phyloP scores from a whole-genome alignment of 2,329 filamentous ascomycete genomes.

The Tolypocladium endophyticum region DNA sequence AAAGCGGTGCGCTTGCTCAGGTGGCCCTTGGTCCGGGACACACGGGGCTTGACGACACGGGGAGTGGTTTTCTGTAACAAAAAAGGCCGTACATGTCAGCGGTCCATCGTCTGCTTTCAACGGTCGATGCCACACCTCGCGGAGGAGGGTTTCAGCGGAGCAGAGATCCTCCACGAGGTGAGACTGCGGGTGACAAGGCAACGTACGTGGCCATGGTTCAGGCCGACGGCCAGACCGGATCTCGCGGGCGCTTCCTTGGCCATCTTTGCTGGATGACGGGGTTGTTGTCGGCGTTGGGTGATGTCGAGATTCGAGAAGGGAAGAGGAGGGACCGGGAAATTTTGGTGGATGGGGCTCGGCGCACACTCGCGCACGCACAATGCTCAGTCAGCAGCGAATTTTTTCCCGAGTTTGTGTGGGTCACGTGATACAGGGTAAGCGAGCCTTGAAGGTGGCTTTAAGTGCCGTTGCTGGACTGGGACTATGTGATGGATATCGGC shows the following conservation, averaged over 20 bases:
- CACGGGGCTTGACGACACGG: slow-evolving; percentile 66
- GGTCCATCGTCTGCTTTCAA: slow-evolving; percentile 48
- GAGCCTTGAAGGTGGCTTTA: background rate
- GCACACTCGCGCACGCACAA: background rate
- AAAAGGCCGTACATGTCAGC: slow-evolving; percentile 33
- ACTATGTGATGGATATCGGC: background rate
- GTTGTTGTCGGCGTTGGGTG: slow-evolving; percentile 18
- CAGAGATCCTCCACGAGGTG: slow-evolving; percentile 69
- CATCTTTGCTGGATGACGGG: slow-evolving; percentile 33
- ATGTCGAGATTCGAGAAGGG: slow-evolving; percentile 11
- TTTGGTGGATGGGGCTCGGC: slow-evolving; percentile 11
- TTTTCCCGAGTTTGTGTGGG: slow-evolving; percentile 8
- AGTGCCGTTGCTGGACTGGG: background rate
- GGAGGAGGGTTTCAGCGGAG: slow-evolving; percentile 17
- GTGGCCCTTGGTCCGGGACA: slow-evolving; percentile 86
- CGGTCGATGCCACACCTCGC: slow-evolving; percentile 13
- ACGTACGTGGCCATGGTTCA: slow-evolving; percentile 57
- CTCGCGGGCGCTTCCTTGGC: slow-evolving; percentile 48
- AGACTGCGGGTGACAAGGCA: slow-evolving; percentile 36
- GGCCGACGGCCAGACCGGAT: slow-evolving; percentile 49
- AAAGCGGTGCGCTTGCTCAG: slow-evolving; percentile 95
- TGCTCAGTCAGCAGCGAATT: background rate
- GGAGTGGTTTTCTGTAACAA: slow-evolving; percentile 67
- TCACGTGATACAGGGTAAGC: slow-evolving; percentile 16
- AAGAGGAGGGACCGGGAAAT: slow-evolving; percentile 7